Base-by-base conservation (phyloP, 176 grass and related monocot species). In the Aegilops sharonensis region DNA sequence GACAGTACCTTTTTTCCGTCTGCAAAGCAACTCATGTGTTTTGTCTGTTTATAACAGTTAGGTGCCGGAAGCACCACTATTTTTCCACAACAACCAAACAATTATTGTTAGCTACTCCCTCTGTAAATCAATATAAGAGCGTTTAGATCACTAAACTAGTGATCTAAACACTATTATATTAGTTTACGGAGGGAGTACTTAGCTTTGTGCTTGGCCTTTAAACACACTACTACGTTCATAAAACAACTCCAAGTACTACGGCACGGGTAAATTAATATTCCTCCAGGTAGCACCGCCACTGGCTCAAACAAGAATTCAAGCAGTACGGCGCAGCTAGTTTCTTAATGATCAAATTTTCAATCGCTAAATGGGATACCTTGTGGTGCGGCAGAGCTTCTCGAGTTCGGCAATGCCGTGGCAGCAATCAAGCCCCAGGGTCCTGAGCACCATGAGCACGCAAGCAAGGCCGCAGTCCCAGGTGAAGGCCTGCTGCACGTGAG, bases 401-500 rank as follows among this genome's bases (percentile, higher is more conserved):
- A 99, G 94, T 74, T 99, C 77, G 57, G 85, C 85, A 87, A 94
- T 94, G 85, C 89, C 88, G 50, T 84, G 9, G 64, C 85, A 91
- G 76, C 85, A 91, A 62, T 94, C 56, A 20, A 94, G 78, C 30
- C 97, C 94, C 5, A 99, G 72, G 32, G 94, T 94, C 89, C 89
- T 87, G 1, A 99, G 79, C 82, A 99, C 94, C 97, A 99, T 99
- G 87, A 96, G 81, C 75, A 99, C 94, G 78, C 97, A 99, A 34
- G 97, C 94, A 63, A 96, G 92, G 27, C 94, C 97, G 89, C 94
- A 99, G 81, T 99, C 97, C 97, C 97, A 99, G 87, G 87, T 92
- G 89, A 91, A 99, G 61, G 91, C 87, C 80, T 99, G 97, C 80
- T 90, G 90, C 72, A 99, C 94, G 80, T 96, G 97, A 48, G 94